Conservation (phyloP, 2,329 filamentous ascomycete genomes). For the Clarireedia homoeocarpa region DNA sequence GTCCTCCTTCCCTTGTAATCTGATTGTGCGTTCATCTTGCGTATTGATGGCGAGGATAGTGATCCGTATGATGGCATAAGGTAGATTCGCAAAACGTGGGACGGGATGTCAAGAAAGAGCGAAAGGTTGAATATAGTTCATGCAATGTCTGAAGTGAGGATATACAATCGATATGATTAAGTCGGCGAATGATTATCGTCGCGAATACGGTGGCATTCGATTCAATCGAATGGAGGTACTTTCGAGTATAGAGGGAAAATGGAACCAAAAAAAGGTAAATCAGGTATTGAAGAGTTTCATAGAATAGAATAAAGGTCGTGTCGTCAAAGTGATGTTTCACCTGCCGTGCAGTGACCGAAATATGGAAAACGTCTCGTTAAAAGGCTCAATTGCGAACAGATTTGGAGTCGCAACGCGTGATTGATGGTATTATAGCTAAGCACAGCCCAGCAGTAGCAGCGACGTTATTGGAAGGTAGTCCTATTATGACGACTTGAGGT, state of each 20-base stretch:
- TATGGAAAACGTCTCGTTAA: neutral
- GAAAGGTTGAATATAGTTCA: too few relatives aligned
- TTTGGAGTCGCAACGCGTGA: neutral
- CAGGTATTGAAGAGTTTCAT: neutral
- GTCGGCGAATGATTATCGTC: conserved; percentile 1
- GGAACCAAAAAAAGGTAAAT: neutral
- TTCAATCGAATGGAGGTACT: neutral
- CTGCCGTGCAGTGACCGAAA: neutral
- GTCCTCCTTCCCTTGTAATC: conserved; percentile 44
- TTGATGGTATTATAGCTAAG: conserved; percentile 1
- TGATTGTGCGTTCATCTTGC: conserved; percentile 71
- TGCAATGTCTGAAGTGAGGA: too few relatives aligned
- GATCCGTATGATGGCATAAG: conserved; percentile 68
- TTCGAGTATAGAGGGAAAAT: neutral
- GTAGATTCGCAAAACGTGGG: neutral
- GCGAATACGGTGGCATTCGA: conserved; percentile 3
- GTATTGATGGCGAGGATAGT: conserved; percentile 63
- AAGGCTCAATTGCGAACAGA: neutral
- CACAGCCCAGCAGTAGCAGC: conserved; percentile 9
- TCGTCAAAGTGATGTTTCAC: conserved; percentile 7
- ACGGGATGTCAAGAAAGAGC: neutral
- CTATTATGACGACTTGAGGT: neutral
- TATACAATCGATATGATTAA: neutral
- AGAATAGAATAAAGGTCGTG: neutral
- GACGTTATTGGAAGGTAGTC: neutral